Evolutionary conservation across 495 filamentous ascomycete species (phyloP).

Genomic region (Lindgomyces ingoldianus): DNA sequence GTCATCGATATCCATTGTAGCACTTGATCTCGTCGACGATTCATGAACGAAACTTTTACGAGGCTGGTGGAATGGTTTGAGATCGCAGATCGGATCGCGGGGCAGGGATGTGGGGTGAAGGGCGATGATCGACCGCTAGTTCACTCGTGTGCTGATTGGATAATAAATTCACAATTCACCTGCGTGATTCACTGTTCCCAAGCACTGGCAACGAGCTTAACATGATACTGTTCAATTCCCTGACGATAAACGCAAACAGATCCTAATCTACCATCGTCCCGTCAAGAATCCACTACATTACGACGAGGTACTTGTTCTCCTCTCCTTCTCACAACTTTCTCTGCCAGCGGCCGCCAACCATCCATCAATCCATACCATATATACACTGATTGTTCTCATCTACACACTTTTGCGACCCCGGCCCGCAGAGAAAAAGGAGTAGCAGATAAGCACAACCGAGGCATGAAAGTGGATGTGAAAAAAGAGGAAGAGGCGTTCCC

Average conservation of each 20-base stretch:
- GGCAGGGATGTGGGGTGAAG: constrained; percentile 13
- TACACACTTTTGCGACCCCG: constrained; percentile 19
- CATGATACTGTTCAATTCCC: constrained; percentile 20
- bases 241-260: constrained; percentile 17
- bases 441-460: constrained; percentile 30
- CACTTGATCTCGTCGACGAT: constrained; percentile 10
- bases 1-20: constrained; percentile 40
- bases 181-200: too few species aligned
- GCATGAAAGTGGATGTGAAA: constrained; percentile 4
- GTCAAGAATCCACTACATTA: constrained; percentile 26
- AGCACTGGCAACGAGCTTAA: background rate
- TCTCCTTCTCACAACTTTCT: constrained; percentile 5
- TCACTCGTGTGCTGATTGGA: constrained; percentile 18
- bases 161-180: background rate
- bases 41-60: constrained; percentile 27
- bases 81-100: constrained; percentile 1
- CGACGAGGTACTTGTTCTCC: constrained; percentile 28
- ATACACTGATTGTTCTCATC: constrained; percentile 28
- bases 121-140: constrained; percentile 19
- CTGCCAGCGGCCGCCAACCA: background rate
- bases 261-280: constrained; percentile 16
- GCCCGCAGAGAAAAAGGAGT: constrained; percentile 31
- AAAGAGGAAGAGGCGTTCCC: background rate
- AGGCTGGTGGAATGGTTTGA: too few species aligned
- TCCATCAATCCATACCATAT: constrained; percentile 9